Percentiles rank a stretch among this genome's conserved stretches.
phyloP scores from a whole-genome alignment of 176 grass and related monocot species.

The Bonia amplexicaulis region DNA sequence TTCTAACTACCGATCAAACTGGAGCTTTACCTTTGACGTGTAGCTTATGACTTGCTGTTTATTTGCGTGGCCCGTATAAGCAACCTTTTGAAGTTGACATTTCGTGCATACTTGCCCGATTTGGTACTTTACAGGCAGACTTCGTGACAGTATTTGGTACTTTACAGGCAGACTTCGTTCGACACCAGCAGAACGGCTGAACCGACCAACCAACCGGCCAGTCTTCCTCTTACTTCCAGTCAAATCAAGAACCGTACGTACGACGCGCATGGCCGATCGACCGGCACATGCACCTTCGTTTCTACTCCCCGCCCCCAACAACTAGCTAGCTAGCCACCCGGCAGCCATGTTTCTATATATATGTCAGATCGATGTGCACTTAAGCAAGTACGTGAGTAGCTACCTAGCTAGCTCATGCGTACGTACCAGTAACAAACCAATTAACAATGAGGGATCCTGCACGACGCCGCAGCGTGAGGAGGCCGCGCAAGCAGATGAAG shows the following conservation, averaged over 20 bases:
- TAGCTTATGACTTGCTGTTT: not conserved
- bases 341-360: not conserved
- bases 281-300: not conserved
- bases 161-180: not conserved
- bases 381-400: not conserved
- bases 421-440: too few species aligned
- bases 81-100: not conserved
- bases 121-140: not conserved
- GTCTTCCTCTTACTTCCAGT: not conserved
- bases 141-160: not conserved
- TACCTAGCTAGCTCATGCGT: not conserved
- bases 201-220: slow-evolving; percentile 12
- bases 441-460: not conserved
- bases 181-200: not conserved
- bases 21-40: not conserved
- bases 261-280: too few species aligned
- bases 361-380: not conserved
- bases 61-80: not conserved
- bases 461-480: not conserved
- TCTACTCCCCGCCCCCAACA: not conserved
- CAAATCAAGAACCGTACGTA: not conserved
- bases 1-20: not conserved
- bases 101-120: not conserved
- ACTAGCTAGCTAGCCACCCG: not conserved
- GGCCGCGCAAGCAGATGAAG: not conserved